A percentile compares a stretch with the other conserved stretches of the same genome.
phyloP scores from a whole-genome alignment of 257 asterid genomes.

The Penstemon newberryi region DNA sequence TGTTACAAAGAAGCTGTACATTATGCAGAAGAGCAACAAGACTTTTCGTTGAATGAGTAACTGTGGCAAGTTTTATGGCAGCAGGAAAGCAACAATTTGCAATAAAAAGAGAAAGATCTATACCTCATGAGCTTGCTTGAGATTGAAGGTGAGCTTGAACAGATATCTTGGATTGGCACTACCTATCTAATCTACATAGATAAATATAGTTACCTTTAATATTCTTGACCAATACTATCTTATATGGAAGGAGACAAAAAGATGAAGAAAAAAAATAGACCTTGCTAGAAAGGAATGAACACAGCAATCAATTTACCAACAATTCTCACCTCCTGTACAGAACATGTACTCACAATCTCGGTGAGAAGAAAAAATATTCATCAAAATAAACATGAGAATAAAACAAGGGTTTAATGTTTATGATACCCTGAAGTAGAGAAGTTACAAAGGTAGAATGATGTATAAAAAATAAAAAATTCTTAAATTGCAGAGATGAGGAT shows the following conservation, averaged over 20 bases:
- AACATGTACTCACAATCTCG: background rate
- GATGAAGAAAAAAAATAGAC: background rate
- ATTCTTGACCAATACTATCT: background rate
- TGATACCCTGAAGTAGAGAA: background rate
- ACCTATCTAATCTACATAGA: background rate
- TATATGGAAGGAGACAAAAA: background rate
- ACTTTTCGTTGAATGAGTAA: too few relatives aligned
- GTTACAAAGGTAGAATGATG: background rate
- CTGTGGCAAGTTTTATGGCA: too few relatives aligned
- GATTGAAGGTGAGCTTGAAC: background rate
- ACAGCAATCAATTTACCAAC: background rate
- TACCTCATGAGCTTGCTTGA: background rate
- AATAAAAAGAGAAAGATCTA: background rate
- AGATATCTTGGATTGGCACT: background rate
- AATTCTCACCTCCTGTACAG: background rate
- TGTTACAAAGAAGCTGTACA: too few relatives aligned
- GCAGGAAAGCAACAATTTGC: too few relatives aligned
- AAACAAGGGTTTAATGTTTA: background rate
- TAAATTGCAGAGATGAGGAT: background rate
- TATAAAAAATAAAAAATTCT: background rate
- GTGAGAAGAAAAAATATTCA: background rate
- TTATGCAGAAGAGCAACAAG: too few relatives aligned
- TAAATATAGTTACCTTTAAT: background rate
- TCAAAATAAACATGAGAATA: background rate
- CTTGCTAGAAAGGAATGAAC: background rate